Base-by-base conservation (phyloP, 2,329 filamentous ascomycete species). In the Dothiorella sarmentorum region DNA sequence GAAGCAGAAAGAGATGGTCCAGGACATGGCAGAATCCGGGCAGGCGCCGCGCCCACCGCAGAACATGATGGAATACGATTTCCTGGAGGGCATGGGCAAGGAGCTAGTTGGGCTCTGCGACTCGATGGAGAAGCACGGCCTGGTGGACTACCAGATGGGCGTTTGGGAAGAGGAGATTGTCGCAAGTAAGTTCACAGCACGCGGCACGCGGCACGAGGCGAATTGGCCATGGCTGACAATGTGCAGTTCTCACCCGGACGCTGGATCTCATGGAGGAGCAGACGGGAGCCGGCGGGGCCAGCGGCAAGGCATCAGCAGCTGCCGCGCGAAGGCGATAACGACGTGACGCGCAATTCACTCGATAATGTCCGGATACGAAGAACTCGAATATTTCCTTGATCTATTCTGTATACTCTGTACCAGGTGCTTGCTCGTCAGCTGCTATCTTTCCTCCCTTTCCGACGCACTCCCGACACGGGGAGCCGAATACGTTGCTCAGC, bases 61-160 rank as follows among this genome's bases (percentile, higher is more conserved):
- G 62, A 85, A 77, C 55, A 72, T 94, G 11, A 82, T 97, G 66
- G 82, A 83, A 29, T 79, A 83, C 63, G 86, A 88, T 2, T 82
- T 80, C 22, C 79, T 97, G 49, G 85, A 89, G 66, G 86, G 85
- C 64, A 87, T 97, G 83, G 91, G 90, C 11, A 87, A 88, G 57
- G 88, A 96, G 67, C 75, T 99, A 27, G 82, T 96, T 58, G 83
- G 86, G 52, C 79, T 96, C 52, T 96, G 92, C 70, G 91, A 97
- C 70, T 84, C 84, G 52, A 83, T 97, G 62, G 93, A 97, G 73
- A 87, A 88, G 64, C 87, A 95, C 69, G 94, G 94, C n/a, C 78
- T 99, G 47, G 91, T 99, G 10, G 94, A 99, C 75, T 99, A 97
- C 71, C 89, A 97, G 68, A 95, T 96, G 77, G 94, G 94, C 7